Evolutionary conservation across 2,329 filamentous ascomycete genomes (phyloP).

Genomic region (Colletotrichum neosansevieriae): DNA sequence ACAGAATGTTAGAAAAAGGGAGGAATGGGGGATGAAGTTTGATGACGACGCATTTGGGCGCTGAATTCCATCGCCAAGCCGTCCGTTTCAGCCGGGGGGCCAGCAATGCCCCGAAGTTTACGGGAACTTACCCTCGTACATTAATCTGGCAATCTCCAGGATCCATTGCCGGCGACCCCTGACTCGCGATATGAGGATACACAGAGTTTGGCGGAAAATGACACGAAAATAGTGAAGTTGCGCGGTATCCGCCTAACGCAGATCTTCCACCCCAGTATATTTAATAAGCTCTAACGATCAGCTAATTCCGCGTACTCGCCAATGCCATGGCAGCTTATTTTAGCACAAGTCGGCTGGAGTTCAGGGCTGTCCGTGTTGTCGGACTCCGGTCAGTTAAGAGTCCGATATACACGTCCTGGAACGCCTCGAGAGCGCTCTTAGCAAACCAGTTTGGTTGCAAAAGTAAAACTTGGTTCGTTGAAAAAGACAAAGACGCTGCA

Average conservation of each 20-base stretch:
- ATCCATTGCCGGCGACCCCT: neutral
- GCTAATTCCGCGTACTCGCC: conserved; percentile 6
- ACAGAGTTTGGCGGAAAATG: neutral
- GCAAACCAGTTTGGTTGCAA: neutral
- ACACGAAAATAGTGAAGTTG: too few relatives aligned
- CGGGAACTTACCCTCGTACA: neutral
- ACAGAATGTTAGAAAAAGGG: neutral
- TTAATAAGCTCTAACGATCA: neutral
- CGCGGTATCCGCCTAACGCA: neutral
- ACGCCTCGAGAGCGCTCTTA: neutral
- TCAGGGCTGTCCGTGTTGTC: conserved; percentile 2
- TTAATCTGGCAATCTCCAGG: conserved; percentile 1
- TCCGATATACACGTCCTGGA: neutral
- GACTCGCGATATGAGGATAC: neutral
- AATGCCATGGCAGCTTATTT: neutral
- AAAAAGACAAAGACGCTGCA: too few relatives aligned
- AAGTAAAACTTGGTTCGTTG: too few relatives aligned
- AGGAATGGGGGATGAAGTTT: neutral
- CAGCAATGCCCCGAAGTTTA: conserved; percentile 6
- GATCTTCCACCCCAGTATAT: neutral
- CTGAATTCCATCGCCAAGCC: neutral
- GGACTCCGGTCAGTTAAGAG: neutral
- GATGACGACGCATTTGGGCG: conserved; percentile 1
- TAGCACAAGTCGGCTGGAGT: neutral
- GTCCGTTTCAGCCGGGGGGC: conserved; percentile 3